Evolutionary conservation across 805 yeast species (phyloP), one percentile per base, ranked within the genome.

Genomic region (Kodamaea hsintzibuensis): DNA sequence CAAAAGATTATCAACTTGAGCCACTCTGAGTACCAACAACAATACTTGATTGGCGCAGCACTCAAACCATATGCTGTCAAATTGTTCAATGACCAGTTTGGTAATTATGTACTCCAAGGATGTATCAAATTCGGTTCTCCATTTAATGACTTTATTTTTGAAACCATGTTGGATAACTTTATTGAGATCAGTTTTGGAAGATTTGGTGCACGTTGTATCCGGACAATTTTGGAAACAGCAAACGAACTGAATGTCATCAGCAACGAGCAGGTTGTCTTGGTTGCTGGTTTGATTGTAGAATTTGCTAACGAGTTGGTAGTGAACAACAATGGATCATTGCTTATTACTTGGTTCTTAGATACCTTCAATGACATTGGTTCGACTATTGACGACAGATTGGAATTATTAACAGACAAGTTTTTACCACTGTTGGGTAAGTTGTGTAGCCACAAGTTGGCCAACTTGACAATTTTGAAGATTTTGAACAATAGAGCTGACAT

Each of bases 101-200:
- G 98, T 56, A 95, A 95, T 69, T 95, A 95, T 68, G 98, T 92
- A 14, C 82, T 95, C 52, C 99, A 95, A 72, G 90, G 98, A 53
- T 95, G 97, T 63, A 79, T 92, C 60, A 89, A 89, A 65, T 93
- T 92, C 73, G 95, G 93, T 0, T 73, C 88, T 6, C 97, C 97
- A 0, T 91, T 86, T 81, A 89, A 89, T 66, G 91, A 89, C 64
- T 93, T 93, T 64, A 88, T 95, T 42, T 88, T 89, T 68, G 97
- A 92, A 69, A 81, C 90, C 12, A 84, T 92, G 58, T 72, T 91
- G 56, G 82, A 89, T 44, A 83, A 87, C 59, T 91, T 95, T 63
- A 75, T 89, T 79, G 85, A 84, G 50, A 86, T 95, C 59, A 86
- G 95, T 45, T 89, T 84, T 61, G 96, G 93, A 56, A 80, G 98